Percentiles rank a stretch among this genome's conserved stretches.
Evolutionary conservation across 2,329 filamentous ascomycete species (phyloP).

Genomic region (Bimuria novae-zelandiae): DNA sequence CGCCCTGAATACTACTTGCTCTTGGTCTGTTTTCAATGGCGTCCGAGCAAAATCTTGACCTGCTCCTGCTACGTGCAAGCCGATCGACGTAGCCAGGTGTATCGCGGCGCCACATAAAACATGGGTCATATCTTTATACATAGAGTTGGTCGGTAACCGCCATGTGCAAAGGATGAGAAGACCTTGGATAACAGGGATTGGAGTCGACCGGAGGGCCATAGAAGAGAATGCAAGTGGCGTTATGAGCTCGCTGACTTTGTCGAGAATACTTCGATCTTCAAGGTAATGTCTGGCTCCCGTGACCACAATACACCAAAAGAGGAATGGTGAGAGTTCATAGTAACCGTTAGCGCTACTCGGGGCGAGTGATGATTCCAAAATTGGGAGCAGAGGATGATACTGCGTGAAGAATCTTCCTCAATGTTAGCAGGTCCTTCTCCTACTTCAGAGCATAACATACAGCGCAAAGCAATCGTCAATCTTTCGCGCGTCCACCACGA

Average conservation of each 20-base stretch:
- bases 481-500: constrained; percentile 37
- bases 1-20: constrained; percentile 41
- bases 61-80: constrained; percentile 45
- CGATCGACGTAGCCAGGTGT: constrained; percentile 49
- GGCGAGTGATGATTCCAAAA: constrained; percentile 34
- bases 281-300: constrained; percentile 46
- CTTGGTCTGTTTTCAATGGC: constrained; percentile 41
- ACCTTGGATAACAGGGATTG: constrained; percentile 47
- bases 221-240: constrained; percentile 45
- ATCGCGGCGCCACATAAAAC: constrained; percentile 48
- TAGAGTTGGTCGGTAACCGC: constrained; percentile 48
- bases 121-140: constrained; percentile 48
- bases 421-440: constrained; percentile 17
- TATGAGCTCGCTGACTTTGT: constrained; percentile 39
- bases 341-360: constrained; percentile 42
- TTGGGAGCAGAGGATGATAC: constrained; percentile 41
- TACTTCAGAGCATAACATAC: constrained; percentile 19
- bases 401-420: constrained; percentile 38
- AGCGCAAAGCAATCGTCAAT: constrained; percentile 44
- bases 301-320: constrained; percentile 49
- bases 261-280: constrained; percentile 42
- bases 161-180: constrained; percentile 48
- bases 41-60: constrained; percentile 49
- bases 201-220: constrained; percentile 43
- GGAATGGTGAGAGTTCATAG: constrained; percentile 40